These are phyloP conservation scores for Aspergillus sp. DNA, from an alignment of 2,329 filamentous ascomycete species.

Conservation along the genomic window DNA sequence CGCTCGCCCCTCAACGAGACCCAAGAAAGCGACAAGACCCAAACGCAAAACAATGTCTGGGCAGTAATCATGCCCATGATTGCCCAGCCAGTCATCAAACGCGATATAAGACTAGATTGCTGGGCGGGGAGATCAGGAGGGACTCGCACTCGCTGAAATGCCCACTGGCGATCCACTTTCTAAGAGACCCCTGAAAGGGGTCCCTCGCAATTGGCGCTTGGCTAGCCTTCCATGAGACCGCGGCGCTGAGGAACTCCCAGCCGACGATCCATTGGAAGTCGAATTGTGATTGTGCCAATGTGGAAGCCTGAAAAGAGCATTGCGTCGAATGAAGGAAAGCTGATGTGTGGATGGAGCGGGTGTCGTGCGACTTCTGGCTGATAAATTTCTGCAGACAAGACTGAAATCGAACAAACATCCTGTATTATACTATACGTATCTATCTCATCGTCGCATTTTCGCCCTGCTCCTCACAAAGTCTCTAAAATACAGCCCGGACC, in stretches of 20 bases:
- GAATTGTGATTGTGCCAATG: neutral
- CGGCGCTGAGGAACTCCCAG: constrained; percentile 6
- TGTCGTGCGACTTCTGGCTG: neutral
- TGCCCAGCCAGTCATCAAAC: constrained; percentile 21
- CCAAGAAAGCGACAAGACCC: constrained; percentile 7
- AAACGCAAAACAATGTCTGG: constrained; percentile 3
- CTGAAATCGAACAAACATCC: neutral
- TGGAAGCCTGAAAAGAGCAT: neutral
- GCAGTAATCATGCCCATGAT: neutral
- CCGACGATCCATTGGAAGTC: constrained; percentile 3
- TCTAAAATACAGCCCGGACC: constrained; percentile 22
- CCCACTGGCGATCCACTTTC: constrained; percentile 12
- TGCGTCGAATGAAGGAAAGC: neutral
- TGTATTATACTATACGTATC: neutral
- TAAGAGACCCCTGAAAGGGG: constrained; percentile 5
- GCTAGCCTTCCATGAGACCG: constrained; percentile 6
- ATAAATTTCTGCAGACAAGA: neutral
- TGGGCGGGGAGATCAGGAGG: constrained; percentile 18
- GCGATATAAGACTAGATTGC: constrained; percentile 20
- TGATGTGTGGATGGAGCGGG: neutral
- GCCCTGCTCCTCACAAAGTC: constrained; percentile 15
- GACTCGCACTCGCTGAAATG: constrained; percentile 5
- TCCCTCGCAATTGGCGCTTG: constrained; percentile 12
- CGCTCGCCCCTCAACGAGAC: constrained; percentile 8
- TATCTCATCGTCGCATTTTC: constrained; percentile 16